phyloP scores from a whole-genome alignment of 768 basidiomycete species.

The Pleurotus ostreatus region DNA sequence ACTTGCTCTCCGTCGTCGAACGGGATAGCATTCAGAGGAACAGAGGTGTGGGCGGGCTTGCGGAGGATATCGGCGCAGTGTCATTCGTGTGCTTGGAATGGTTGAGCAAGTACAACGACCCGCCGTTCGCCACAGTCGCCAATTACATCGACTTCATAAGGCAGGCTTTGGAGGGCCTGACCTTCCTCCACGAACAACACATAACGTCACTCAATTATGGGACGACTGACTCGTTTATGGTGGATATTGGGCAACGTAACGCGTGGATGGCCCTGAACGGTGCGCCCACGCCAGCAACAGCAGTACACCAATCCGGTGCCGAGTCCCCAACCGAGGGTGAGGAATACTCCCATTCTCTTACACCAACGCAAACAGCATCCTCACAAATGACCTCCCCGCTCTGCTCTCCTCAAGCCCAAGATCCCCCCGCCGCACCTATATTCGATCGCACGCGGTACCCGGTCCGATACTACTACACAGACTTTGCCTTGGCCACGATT shows the following conservation, averaged over 20 bases:
- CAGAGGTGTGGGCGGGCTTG: not conserved
- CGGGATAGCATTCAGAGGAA: constrained; percentile 13
- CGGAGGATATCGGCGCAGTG: constrained; percentile 15
- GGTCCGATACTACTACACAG: constrained; percentile 32
- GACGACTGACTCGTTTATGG: constrained; percentile 35
- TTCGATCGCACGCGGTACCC: constrained; percentile 12
- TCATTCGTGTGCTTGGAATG: constrained; percentile 42
- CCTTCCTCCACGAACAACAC: constrained; percentile 44
- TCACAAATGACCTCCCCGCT: not conserved
- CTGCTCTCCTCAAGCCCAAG: no score
- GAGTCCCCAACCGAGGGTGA: not conserved
- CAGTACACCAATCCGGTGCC: not conserved
- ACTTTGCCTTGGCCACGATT: constrained; percentile 23
- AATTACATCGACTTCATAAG: constrained; percentile 49
- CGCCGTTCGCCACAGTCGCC: constrained; percentile 40
- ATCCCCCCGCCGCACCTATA: not conserved
- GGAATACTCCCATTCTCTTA: not conserved
- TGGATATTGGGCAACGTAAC: constrained; percentile 28
- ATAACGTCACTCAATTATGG: constrained; percentile 33
- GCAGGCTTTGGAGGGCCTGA: constrained; percentile 47
- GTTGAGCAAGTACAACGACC: constrained; percentile 39
- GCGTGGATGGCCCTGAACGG: not conserved
- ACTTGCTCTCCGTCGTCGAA: constrained; percentile 39
- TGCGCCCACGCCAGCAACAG: not conserved
- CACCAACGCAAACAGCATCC: constrained; percentile 1